Base-by-base conservation (phyloP, 169 alveolate genomes). In the Pseudocohnilembus persalinus region DNA sequence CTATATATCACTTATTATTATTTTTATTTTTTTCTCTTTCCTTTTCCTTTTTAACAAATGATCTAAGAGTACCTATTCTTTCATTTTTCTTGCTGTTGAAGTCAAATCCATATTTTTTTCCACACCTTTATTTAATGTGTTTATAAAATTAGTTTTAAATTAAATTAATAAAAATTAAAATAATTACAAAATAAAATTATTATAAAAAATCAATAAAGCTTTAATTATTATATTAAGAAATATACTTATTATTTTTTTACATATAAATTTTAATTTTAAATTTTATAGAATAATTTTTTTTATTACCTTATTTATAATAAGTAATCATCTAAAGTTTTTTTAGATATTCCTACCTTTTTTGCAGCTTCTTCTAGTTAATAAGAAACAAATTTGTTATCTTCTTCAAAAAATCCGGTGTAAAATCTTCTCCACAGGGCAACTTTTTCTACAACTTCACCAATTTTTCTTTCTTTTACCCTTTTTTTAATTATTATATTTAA, bases 391-490 rank as follows among this genome's bases (percentile, higher is more conserved):
- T 92, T 87, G 27, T 94, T 94, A 76, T 92, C 90, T 73, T 83
- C 91, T 64, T 88, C 89, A 74, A 75, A 83, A 31, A 88, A 85
- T 1, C 97, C 97, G 81, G 91, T 93, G 84, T 96, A 96, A 29
- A 93, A 91, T 68, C 95, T 94, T 79, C 97, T 91, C 97, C 98
- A 96, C 74, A 88, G 85, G 32, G 92, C 84, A 1, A 96, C 97
- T 78, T 94, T 94, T 83, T 96, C 97, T 31, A 96, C 94, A 0
- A 96, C 93, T 75, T 88, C 95, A 28, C 95, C 94, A 16, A 96
- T 96, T 82, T 95, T 94, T 86, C 97, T 91, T 85, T 96, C 98
- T 76, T 96, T 96, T 6, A 96, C 95, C 84, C 98, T 85, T 80
- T 91, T 91, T 33, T 89, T 76, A 25, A 81, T 84, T 73, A 89